Evolutionary conservation across 805 yeast genomes (phyloP).

Genomic region (Wickerhamomyces queroliae): DNA sequence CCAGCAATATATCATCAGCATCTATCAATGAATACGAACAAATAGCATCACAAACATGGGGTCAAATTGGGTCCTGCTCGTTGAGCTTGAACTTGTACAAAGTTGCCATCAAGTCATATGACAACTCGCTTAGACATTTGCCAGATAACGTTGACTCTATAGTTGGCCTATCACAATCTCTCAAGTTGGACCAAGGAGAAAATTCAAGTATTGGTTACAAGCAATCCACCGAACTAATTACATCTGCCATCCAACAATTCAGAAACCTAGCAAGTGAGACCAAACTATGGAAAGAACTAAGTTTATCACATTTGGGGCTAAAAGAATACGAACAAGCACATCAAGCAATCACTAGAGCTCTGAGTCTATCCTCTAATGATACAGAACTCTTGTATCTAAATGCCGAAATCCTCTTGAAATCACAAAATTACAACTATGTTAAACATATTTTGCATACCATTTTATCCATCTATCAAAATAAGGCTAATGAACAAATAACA

Average conservation of each 20-base stretch:
- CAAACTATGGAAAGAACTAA: conserved; percentile 40
- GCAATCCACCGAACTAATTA: conserved; percentile 15
- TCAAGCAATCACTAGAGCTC: conserved; percentile 37
- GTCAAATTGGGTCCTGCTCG: conserved; percentile 41
- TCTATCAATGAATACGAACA: not conserved
- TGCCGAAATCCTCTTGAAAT: conserved; percentile 42
- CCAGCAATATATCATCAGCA: not conserved
- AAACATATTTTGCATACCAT: conserved; percentile 41
- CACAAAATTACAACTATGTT: conserved; percentile 40
- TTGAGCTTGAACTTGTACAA: conserved; percentile 29
- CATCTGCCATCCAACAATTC: conserved; percentile 19
- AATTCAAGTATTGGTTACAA: conserved; percentile 9
- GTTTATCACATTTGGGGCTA: conserved; percentile 42
- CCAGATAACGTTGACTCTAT: conserved; percentile 19
- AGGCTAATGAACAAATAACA: conserved; percentile 18
- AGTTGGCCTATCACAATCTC: conserved; percentile 9
- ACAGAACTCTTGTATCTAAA: conserved; percentile 41
- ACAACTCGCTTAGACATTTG: conserved; percentile 15
- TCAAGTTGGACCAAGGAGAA: conserved; percentile 7
- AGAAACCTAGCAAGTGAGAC: conserved; percentile 34
- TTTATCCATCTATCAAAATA: conserved; percentile 29
- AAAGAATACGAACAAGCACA: conserved; percentile 49
- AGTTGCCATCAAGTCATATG: conserved; percentile 8
- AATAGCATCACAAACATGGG: conserved; percentile 36
- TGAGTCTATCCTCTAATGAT: conserved; percentile 33